Base-by-base conservation (phyloP, 73 alveolate species). In the Strombidium stylifer region DNA sequence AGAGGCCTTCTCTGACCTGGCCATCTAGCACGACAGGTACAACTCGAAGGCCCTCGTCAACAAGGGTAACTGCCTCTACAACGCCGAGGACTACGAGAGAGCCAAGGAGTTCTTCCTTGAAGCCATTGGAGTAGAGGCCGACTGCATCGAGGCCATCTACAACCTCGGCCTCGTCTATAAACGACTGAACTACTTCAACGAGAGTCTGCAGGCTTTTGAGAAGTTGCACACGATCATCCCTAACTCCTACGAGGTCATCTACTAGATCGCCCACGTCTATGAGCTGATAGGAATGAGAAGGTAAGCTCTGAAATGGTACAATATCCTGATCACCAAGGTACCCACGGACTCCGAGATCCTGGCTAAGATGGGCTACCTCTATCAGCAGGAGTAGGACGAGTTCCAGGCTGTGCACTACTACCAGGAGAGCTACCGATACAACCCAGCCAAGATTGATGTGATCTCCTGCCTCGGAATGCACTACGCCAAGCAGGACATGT, bases 111-210 rank as follows among this genome's bases (percentile, higher is more conserved):
- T 91, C 66, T 97, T 92, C 84, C 85, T 97, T 30, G 99, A 97
- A 82, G 99, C 99, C 21, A 97, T 97, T 40, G 99, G 99, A 18
- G 99, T 97, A 5, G 99, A 97, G 69, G 99, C 99, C 40, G 99
- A 97, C 64, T 97, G 99, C 67, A 92, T 97, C n/a, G 99, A 97
- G 73, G 99, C 99, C 26, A 93, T 97, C 79, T 97, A 96, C 89
- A 97, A 97, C 86, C 89, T 97, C 31, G 99, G 99, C 20, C 87
- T 95, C 76, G 99, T 93, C 48, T 83, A 90, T 70, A 85, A 84
- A 58, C 67, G 93, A 42, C 76, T 93, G 80, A 94, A 84, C 40
- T 82, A 82, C 36, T 82, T 72, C 53, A 85, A 85, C 67, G 99
- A 95, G 76, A 94, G 98, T 16, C 78, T 95, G 36, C 94, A 95